Conservation (phyloP, 2,329 filamentous ascomycete species). For the Botrytis pseudocinerea region DNA sequence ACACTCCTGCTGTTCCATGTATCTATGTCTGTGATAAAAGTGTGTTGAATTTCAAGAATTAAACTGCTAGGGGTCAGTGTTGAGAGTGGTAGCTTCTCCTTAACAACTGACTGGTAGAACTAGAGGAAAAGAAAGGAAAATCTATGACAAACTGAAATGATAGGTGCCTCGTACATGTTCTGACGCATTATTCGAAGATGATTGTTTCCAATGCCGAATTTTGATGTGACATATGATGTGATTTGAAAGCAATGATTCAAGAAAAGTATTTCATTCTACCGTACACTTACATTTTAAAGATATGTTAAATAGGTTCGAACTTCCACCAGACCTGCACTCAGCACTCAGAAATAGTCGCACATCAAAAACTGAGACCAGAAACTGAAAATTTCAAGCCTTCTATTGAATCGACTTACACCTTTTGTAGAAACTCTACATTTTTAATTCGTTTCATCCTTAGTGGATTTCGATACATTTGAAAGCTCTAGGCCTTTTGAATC, state of each 20-base stretch:
- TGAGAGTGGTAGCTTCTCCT: no score
- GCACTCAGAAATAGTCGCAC: background rate
- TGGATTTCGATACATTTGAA: no score
- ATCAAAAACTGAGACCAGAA: background rate
- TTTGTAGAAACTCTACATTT: no score
- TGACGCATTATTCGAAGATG: background rate
- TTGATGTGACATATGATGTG: background rate
- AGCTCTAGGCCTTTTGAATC: no score
- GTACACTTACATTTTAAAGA: background rate
- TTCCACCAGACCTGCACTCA: no score
- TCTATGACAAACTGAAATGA: background rate
- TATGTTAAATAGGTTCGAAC: background rate
- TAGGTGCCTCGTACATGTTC: accelerated
- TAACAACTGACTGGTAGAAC: background rate
- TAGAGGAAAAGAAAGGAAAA: background rate
- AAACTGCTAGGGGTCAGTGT: no score
- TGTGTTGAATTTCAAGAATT: no score
- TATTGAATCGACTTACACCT: accelerated
- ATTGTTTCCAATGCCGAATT: background rate
- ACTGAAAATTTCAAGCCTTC: background rate
- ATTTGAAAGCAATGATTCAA: background rate
- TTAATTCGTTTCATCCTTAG: no score
- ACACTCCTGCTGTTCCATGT: accelerated
- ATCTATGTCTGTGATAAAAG: background rate
- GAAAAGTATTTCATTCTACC: background rate